phyloP scores from a whole-genome alignment of 179 eudicot genomes.

The Kewa caespitosa region DNA sequence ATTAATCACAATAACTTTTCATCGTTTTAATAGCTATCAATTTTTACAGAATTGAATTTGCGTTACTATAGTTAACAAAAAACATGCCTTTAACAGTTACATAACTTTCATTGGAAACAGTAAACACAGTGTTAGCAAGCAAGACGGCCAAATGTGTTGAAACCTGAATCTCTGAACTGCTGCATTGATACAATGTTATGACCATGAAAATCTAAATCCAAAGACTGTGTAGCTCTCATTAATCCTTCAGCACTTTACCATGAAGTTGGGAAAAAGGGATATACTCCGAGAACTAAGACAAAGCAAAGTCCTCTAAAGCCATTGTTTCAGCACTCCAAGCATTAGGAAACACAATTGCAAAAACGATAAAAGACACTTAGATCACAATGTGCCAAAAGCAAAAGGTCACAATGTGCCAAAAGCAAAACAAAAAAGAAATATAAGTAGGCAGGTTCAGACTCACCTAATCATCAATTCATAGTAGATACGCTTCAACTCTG shows the following conservation, averaged over 20 bases:
- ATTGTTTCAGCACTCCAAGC: no score
- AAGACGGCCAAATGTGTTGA: not conserved
- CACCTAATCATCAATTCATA: conserved; percentile 90
- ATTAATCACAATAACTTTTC: not conserved
- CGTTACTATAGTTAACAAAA: not conserved
- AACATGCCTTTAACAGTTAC: not conserved
- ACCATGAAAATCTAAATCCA: not conserved
- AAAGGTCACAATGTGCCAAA: not conserved
- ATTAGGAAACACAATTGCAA: no score
- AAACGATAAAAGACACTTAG: no score
- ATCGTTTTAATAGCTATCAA: not conserved
- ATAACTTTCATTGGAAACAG: not conserved
- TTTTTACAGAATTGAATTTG: not conserved
- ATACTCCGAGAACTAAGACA: no score
- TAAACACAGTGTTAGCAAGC: not conserved
- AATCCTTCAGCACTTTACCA: not conserved
- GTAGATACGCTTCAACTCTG: conserved; percentile 84
- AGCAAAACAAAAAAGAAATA: not conserved
- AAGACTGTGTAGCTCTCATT: not conserved
- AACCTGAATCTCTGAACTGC: not conserved
- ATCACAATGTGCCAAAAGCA: no score
- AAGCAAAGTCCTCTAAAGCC: no score
- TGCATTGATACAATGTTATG: not conserved
- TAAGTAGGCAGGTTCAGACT: conserved; percentile 3
- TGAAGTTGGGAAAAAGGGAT: not conserved